Conservation (phyloP, 23 red algal genomes). For the Gracilaria domingensis region DNA sequence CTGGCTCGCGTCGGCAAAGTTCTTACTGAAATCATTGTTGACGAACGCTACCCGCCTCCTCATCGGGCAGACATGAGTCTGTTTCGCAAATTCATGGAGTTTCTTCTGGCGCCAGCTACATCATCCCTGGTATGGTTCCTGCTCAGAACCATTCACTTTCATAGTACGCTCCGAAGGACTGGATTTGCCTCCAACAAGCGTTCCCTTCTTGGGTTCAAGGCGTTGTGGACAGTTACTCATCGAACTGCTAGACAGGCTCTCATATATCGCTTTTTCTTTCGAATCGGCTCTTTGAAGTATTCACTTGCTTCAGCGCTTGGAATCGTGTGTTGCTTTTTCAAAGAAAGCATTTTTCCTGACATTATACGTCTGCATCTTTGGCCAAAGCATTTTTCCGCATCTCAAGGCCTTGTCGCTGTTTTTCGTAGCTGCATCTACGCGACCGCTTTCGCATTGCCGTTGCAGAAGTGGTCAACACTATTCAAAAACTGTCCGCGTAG, state of each 20-base stretch:
- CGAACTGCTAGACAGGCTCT: constrained; percentile 78
- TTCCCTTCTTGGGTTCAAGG: constrained; percentile 14
- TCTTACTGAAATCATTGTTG: constrained; percentile 43
- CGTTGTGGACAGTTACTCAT: constrained; percentile 65
- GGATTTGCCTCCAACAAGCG: neutral
- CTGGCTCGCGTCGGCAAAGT: constrained; percentile 63
- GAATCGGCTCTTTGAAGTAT: constrained; percentile 65
- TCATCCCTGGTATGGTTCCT: constrained; percentile 54
- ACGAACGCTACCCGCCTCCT: constrained; percentile 61
- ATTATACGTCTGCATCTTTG: constrained; percentile 67
- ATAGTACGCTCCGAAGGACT: neutral
- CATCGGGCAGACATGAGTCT: constrained; percentile 61
- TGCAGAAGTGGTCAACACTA: constrained; percentile 45
- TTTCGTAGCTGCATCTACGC: constrained; percentile 71
- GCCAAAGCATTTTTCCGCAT: constrained; percentile 69
- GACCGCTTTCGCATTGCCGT: constrained; percentile 73
- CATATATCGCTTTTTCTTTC: constrained; percentile 88
- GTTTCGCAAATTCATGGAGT: constrained; percentile 30
- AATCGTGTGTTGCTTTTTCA: constrained; percentile 83
- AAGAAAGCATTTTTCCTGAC: constrained; percentile 70
- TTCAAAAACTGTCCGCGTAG: constrained; percentile 46
- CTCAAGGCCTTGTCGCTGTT: constrained; percentile 67
- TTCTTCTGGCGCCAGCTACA: constrained; percentile 41
- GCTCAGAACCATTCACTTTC: constrained; percentile 6
- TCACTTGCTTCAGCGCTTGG: constrained; percentile 60